A percentile compares a stretch with the other conserved stretches of the same genome.
phyloP scores from a whole-genome alignment of 2,329 filamentous ascomycete genomes.

The Alternaria sp. region DNA sequence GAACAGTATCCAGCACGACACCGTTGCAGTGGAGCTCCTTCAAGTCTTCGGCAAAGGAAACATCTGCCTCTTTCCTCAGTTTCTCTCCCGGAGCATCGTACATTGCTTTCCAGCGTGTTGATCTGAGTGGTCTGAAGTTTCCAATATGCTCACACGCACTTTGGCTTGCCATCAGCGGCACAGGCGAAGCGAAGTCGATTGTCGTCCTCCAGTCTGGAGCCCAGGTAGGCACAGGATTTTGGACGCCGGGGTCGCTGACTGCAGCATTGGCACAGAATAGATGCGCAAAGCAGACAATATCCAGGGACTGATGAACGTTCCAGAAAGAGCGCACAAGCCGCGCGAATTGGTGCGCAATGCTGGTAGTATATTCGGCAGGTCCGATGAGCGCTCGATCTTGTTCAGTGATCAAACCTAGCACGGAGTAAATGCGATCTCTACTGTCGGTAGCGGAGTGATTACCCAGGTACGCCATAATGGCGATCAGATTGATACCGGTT shows the following conservation, averaged over 20 bases:
- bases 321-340: conserved; percentile 39
- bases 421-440: conserved; percentile 39
- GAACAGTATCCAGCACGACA: conserved; percentile 30
- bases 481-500: conserved; percentile 29
- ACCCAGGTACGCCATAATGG: conserved; percentile 38
- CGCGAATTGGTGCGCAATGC: conserved; percentile 20
- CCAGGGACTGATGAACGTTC: conserved; percentile 27
- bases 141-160: conserved; percentile 36
- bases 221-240: conserved; percentile 31
- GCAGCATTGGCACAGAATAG: conserved; percentile 33
- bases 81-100: conserved; percentile 36
- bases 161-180: conserved; percentile 44
- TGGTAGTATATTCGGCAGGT: conserved; percentile 29
- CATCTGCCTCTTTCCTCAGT: conserved; percentile 23
- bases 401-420: conserved; percentile 34
- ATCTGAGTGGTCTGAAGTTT: conserved; percentile 37
- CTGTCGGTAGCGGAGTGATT: conserved; percentile 37
- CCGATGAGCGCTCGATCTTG: conserved; percentile 32
- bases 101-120: conserved; percentile 25
- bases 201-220: conserved; percentile 37
- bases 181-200: conserved; percentile 37
- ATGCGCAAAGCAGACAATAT: conserved; percentile 41
- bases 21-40: conserved; percentile 34
- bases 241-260: conserved; percentile 12
- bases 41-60: conserved; percentile 29